phyloP scores from a whole-genome alignment of 1,284 basidiomycete genomes.

The Rhodofomes roseus region DNA sequence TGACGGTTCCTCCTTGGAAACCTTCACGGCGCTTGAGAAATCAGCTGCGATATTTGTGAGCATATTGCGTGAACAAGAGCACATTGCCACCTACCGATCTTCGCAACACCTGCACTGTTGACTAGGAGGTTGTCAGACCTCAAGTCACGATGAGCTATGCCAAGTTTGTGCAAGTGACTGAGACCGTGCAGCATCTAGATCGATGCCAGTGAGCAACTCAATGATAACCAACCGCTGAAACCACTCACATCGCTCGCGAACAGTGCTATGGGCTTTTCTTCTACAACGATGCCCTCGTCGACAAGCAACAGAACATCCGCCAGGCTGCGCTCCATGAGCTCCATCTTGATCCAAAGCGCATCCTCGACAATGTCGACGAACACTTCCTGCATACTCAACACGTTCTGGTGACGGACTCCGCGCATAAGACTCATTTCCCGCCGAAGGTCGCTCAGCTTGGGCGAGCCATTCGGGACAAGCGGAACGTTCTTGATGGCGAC shows the following conservation, averaged over 20 bases:
- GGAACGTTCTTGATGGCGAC: slow-evolving; percentile 70
- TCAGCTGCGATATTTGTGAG: slow-evolving; percentile 46
- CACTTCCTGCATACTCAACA: slow-evolving; percentile 62
- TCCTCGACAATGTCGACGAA: slow-evolving; percentile 66
- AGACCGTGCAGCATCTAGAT: slow-evolving; percentile 58
- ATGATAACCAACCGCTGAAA: slow-evolving; percentile 4
- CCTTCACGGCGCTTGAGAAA: slow-evolving; percentile 68
- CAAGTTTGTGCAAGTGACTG: slow-evolving; percentile 54
- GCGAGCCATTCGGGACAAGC: slow-evolving; percentile 52
- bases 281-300: slow-evolving; percentile 53
- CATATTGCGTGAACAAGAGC: neutral
- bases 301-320: slow-evolving; percentile 70
- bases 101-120: slow-evolving; percentile 61
- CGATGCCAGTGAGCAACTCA: neutral
- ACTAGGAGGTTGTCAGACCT: slow-evolving; percentile 77
- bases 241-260: slow-evolving; percentile 69
- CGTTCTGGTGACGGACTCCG: slow-evolving; percentile 51
- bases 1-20: slow-evolving; percentile 44
- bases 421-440: slow-evolving; percentile 58
- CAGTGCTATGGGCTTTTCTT: slow-evolving; percentile 63
- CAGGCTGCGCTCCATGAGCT: slow-evolving; percentile 79
- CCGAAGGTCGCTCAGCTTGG: slow-evolving; percentile 59
- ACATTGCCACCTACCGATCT: slow-evolving; percentile 52
- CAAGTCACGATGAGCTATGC: slow-evolving; percentile 75
- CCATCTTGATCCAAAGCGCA: slow-evolving; percentile 79